Evolutionary conservation across 352 stramenopile species (phyloP).

Genomic region (Paralagenidium karlingii): DNA sequence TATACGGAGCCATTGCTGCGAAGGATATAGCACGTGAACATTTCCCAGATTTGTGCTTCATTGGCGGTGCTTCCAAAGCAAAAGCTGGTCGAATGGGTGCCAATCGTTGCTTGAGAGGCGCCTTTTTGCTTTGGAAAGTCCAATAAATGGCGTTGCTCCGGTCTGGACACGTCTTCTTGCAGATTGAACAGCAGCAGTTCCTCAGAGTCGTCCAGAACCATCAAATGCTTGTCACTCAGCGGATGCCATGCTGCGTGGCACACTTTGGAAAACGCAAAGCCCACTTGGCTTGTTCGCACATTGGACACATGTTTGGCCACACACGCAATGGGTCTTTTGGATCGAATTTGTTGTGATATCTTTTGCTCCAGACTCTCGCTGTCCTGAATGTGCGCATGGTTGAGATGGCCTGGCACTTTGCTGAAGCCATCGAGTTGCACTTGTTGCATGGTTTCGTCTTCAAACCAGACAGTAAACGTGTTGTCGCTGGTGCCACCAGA

Average conservation of each 20-base stretch:
- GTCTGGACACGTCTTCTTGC: constrained; percentile 41
- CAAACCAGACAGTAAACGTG: too few species aligned
- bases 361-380: too few species aligned
- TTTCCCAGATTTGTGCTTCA: constrained; percentile 35
- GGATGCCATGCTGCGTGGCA: constrained; percentile 53
- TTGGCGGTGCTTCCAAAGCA: constrained; percentile 37
- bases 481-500: too few species aligned
- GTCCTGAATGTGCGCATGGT: too few species aligned
- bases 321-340: too few species aligned
- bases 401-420: too few species aligned
- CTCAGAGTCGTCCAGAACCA: constrained; percentile 59
- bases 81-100: constrained; percentile 18
- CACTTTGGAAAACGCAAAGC: too few species aligned
- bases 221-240: constrained; percentile 55
- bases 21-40: constrained; percentile 64
- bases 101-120: not conserved
- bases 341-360: too few species aligned
- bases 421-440: too few species aligned
- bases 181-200: constrained; percentile 65
- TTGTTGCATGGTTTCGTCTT: too few species aligned
- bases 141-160: constrained; percentile 54
- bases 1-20: constrained; percentile 60
- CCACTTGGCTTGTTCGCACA: too few species aligned
- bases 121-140: constrained; percentile 13
- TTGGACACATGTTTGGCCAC: too few species aligned